Percentiles rank a stretch among this genome's conserved stretches.
phyloP scores from a whole-genome alignment of 805 yeast genomes.

The Kurtzmaniella cleridarum region DNA sequence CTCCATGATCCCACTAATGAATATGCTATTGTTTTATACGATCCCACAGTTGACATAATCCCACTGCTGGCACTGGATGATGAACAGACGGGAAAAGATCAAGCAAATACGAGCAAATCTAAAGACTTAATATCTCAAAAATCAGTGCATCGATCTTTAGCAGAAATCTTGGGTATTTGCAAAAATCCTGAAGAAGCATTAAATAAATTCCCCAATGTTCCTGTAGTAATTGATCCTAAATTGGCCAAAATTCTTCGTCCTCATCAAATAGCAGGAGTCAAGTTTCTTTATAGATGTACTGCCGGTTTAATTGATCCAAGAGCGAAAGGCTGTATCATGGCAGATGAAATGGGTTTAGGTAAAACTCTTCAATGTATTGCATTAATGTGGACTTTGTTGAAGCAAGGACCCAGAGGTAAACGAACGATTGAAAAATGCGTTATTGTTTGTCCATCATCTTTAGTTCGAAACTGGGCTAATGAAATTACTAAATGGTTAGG shows the following conservation, averaged over 20 bases:
- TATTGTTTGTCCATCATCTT: slow-evolving; percentile 91
- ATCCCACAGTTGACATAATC: slow-evolving; percentile 79
- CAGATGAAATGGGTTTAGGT: slow-evolving; percentile 95
- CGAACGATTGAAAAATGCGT: slow-evolving; percentile 84
- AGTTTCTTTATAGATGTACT: slow-evolving; percentile 84
- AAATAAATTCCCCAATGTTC: slow-evolving; percentile 71
- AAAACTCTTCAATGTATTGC: slow-evolving; percentile 87
- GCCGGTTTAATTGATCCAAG: slow-evolving; percentile 77
- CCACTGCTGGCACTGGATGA: slow-evolving; percentile 22
- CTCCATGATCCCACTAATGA: slow-evolving; percentile 94
- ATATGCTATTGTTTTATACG: slow-evolving; percentile 89
- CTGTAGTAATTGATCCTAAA: slow-evolving; percentile 92
- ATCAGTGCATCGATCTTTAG: slow-evolving; percentile 59
- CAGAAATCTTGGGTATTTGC: slow-evolving; percentile 74
- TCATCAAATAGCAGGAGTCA: slow-evolving; percentile 94
- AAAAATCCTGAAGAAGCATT: slow-evolving; percentile 43
- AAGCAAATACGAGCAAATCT: slow-evolving; percentile 10
- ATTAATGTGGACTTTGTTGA: slow-evolving; percentile 84
- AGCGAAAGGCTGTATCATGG: slow-evolving; percentile 97
- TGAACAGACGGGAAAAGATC: slow-evolving; percentile 16
- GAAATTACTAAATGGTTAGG: slow-evolving; percentile 95
- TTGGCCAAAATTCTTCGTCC: slow-evolving; percentile 83
- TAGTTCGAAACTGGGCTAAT: slow-evolving; percentile 96
- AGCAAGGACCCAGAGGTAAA: slow-evolving; percentile 82
- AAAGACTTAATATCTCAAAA: slow-evolving; percentile 13